Evolutionary conservation across 2,329 filamentous ascomycete genomes (phyloP).

Genomic region (Pseudogymnoascus sp.): DNA sequence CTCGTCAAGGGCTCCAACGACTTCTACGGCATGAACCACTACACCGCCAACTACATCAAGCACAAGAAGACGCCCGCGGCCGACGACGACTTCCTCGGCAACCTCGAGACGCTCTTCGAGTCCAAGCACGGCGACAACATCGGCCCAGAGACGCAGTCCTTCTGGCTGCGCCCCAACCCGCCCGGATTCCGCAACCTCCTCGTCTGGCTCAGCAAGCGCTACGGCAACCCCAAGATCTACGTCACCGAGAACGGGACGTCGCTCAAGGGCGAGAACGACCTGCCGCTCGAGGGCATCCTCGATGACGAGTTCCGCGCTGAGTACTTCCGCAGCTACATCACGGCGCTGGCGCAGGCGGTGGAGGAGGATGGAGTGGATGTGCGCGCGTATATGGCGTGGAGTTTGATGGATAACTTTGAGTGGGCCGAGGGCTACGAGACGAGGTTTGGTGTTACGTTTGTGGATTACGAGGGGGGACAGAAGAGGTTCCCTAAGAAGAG

Average conservation of each 20-base stretch:
- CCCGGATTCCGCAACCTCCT: constrained; percentile 70
- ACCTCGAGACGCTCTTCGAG: constrained; percentile 64
- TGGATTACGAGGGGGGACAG: constrained; percentile 74
- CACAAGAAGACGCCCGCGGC: constrained; percentile 56
- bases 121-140: constrained; percentile 67
- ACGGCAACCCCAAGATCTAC: constrained; percentile 69
- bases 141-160: constrained; percentile 72
- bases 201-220: constrained; percentile 69
- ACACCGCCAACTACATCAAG: constrained; percentile 80
- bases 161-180: constrained; percentile 72
- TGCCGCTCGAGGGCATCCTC: constrained; percentile 61
- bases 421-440: constrained; percentile 79
- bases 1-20: constrained; percentile 83
- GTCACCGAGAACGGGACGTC: constrained; percentile 86
- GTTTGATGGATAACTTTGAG: constrained; percentile 59
- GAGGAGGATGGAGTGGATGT: constrained; percentile 70
- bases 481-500: constrained; percentile 80
- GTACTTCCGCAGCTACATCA: constrained; percentile 73
- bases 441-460: constrained; percentile 74
- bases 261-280: constrained; percentile 72
- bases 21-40: constrained; percentile 94
- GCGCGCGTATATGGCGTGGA: constrained; percentile 77
- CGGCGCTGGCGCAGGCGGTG: constrained; percentile 66
- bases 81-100: constrained; percentile 63
- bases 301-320: constrained; percentile 74